phyloP scores from a whole-genome alignment of 495 filamentous ascomycete genomes.

The Aspergillus mulundensis region DNA sequence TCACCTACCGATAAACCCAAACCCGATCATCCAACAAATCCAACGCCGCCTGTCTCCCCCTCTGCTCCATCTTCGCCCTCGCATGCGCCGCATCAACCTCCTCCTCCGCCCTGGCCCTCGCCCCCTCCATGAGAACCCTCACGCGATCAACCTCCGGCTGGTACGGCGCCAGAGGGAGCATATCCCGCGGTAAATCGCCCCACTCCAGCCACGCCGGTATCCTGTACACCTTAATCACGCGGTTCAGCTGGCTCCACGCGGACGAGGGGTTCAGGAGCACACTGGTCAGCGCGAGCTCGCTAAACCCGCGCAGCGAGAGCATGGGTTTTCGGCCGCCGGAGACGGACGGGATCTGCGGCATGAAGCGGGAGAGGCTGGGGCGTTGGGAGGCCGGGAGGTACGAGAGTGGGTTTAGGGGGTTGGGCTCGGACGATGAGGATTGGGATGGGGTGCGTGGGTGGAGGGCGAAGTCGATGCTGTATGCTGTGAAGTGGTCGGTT shows the following conservation, averaged over 20 bases:
- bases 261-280: background rate
- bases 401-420: background rate
- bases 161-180: constrained; percentile 5
- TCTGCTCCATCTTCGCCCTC: background rate
- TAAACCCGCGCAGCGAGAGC: constrained; percentile 1
- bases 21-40: constrained; percentile 12
- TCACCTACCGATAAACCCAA: constrained; percentile 10
- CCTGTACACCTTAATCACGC: background rate
- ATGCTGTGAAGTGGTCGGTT: constrained; percentile 8
- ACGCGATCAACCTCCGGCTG: constrained; percentile 10
- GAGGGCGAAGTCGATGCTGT: constrained; percentile 10
- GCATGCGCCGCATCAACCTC: constrained; percentile 7
- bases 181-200: constrained; percentile 7
- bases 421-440: background rate
- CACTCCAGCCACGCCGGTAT: background rate
- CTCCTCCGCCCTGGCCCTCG: background rate
- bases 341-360: background rate
- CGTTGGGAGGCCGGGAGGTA: background rate
- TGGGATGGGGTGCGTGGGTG: background rate
- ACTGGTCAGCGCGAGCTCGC: background rate
- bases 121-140: constrained; percentile 2
- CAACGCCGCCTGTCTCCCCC: constrained; percentile 4
- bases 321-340: constrained; percentile 9
- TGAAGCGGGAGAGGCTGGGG: background rate
- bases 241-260: constrained; percentile 1